phyloP scores from a whole-genome alignment of 768 basidiomycete species.

The Strobilomyces echinocephalus region DNA sequence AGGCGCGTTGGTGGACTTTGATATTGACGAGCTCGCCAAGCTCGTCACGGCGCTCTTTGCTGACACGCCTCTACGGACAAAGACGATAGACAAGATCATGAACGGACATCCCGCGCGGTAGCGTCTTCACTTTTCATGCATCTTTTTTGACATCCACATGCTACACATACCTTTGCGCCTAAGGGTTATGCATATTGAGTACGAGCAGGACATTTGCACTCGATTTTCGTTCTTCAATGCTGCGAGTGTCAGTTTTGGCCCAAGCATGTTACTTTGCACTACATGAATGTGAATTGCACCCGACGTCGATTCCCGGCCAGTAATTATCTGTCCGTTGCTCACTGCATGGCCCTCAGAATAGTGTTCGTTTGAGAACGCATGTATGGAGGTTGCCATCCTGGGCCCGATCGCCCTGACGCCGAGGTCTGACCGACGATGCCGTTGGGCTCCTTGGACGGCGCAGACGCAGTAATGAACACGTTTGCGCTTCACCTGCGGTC shows the following conservation, averaged over 20 bases:
- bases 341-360: too few species aligned
- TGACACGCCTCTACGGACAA: slow-evolving; percentile 76
- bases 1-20: slow-evolving; percentile 87
- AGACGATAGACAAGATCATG: slow-evolving; percentile 71
- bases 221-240: not conserved
- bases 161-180: not conserved
- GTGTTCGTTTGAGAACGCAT: too few species aligned
- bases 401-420: too few species aligned
- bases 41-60: slow-evolving; percentile 87
- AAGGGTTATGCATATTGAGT: slow-evolving; percentile 16
- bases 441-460: too few species aligned
- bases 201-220: not conserved
- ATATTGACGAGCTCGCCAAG: slow-evolving; percentile 72
- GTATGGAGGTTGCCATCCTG: too few species aligned
- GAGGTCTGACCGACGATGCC: too few species aligned
- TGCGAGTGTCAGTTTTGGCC: not conserved
- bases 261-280: too few species aligned
- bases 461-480: too few species aligned
- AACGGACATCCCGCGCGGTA: slow-evolving; percentile 49
- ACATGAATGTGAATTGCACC: too few species aligned
- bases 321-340: too few species aligned
- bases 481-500: too few species aligned
- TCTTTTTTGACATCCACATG: not conserved
- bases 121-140: slow-evolving; percentile 1
- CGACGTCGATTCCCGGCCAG: too few species aligned